Evolutionary conservation across 176 grass and related monocot species (phyloP), one percentile per base, ranked within the genome.

Genomic region (Cenchrus americanus): DNA sequence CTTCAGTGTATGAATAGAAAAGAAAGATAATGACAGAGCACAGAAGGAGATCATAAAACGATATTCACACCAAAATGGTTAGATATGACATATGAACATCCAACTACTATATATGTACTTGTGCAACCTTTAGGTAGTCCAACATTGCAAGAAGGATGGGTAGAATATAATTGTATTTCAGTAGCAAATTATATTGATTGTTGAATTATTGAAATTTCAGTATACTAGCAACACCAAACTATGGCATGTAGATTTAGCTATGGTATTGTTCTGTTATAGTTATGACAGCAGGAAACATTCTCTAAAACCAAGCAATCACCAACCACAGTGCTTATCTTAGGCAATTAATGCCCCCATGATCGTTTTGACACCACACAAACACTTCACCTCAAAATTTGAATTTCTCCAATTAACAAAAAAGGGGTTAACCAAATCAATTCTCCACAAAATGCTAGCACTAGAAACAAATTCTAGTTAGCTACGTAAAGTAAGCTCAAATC

Each of bases 1-100:
- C 50, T 80, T 88, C 37, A 83, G 14, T 52, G 51, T 8, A 72
- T 52, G 19, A 85, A 75, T 21, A 71, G 34, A 62, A 86, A 82
- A 11, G 37, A 15, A 68, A 72, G 24, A 53, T 73, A 85, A 65
- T 24, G 61, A 17, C 22, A 71, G 61, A 1, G 5, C 24, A 32
- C 0, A 57, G 50, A 84, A 42, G 34, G 69, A 69, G 69, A 81
- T 76, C 52, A 52, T 17, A 23, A 8, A 58, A 66, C 14, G 15
- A 40, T 49, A 77, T 40, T 12, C 7, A 26, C 42, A 43, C 26
- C 41, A 23, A 43, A 71, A 77, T 61, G 7, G 54, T 10, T 90
- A 43, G 26, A 58, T 13, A 61, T 58, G 14, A 66, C 19, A 43
- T 37, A 80, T 6, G 26, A 55, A 52, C 72, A 65, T 8, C 58